phyloP scores from a whole-genome alignment of 352 stramenopile species.

The Phytophthora pini region DNA sequence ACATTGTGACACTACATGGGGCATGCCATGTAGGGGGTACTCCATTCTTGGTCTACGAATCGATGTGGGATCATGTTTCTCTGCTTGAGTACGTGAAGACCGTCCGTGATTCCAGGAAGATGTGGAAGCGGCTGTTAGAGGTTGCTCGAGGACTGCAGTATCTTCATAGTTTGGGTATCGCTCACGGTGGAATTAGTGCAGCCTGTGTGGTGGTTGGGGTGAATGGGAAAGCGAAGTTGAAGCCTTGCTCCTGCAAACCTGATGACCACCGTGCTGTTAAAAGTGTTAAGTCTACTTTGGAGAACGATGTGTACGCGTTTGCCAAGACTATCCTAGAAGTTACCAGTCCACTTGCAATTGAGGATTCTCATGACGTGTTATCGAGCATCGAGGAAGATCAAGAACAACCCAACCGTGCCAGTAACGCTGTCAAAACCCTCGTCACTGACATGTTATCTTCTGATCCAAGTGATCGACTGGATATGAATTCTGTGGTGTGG shows the following conservation, averaged over 20 bases:
- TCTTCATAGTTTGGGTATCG: constrained; percentile 22
- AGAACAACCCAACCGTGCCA: constrained; percentile 7
- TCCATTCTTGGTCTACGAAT: constrained; percentile 41
- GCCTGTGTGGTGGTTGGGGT: constrained; percentile 15
- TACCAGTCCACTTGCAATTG: constrained; percentile 2
- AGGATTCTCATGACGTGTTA: background rate
- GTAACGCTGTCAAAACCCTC: constrained; percentile 4
- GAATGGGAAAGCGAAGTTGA: constrained; percentile 36
- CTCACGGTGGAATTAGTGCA: constrained; percentile 20
- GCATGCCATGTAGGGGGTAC: constrained; percentile 30
- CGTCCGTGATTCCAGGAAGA: constrained; percentile 4
- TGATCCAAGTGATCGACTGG: constrained; percentile 11
- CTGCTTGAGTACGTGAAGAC: constrained; percentile 19
- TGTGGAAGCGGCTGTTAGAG: constrained; percentile 37
- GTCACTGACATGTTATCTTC: constrained; percentile 21
- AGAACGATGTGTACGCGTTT: constrained; percentile 32
- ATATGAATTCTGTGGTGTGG: constrained; percentile 30
- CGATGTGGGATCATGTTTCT: constrained; percentile 10
- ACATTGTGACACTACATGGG: constrained; percentile 31
- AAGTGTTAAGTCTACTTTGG: background rate
- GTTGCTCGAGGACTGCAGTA: constrained; percentile 30
- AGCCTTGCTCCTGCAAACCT: background rate
- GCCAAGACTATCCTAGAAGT: constrained; percentile 15
- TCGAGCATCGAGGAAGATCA: constrained; percentile 8
- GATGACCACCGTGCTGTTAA: background rate